Percentiles rank a stretch among this genome's conserved stretches.
Evolutionary conservation across 495 filamentous ascomycete species (phyloP).

Genomic region (Aspergillus nanangensis): DNA sequence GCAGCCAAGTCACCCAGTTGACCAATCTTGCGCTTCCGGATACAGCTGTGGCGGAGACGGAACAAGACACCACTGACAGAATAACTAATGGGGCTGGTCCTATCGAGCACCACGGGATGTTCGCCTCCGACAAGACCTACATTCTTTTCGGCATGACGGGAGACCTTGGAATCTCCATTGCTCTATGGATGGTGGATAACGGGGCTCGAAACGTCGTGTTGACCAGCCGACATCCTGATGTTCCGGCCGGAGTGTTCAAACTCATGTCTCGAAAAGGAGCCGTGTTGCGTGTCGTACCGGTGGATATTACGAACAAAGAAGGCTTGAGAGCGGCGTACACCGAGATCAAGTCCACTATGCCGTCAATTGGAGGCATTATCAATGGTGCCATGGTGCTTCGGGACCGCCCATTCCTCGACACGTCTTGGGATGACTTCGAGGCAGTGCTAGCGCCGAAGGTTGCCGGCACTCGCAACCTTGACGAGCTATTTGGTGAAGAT

Average conservation of each 20-base stretch:
- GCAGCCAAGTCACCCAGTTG: background rate
- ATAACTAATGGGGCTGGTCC: background rate
- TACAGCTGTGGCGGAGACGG: background rate
- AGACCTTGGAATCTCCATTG: constrained; percentile 8
- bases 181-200: constrained; percentile 11
- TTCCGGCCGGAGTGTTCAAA: background rate
- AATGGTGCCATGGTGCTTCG: constrained; percentile 4
- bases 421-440: background rate
- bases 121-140: constrained; percentile 4
- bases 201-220: constrained; percentile 4
- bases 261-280: background rate
- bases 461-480: constrained; percentile 13
- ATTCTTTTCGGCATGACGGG: constrained; percentile 10
- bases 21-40: background rate
- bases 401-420: background rate
- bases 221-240: constrained; percentile 1
- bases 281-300: background rate
- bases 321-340: background rate
- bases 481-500: constrained; percentile 18
- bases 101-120: background rate
- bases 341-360: background rate
- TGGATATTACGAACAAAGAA: background rate
- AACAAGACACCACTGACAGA: background rate
- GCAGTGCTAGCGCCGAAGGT: constrained; percentile 2
- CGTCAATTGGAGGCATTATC: constrained; percentile 8